These are phyloP conservation scores for Laetiporus sulphureus DNA, from an alignment of 1,284 basidiomycete genomes.

Conservation along the genomic window DNA sequence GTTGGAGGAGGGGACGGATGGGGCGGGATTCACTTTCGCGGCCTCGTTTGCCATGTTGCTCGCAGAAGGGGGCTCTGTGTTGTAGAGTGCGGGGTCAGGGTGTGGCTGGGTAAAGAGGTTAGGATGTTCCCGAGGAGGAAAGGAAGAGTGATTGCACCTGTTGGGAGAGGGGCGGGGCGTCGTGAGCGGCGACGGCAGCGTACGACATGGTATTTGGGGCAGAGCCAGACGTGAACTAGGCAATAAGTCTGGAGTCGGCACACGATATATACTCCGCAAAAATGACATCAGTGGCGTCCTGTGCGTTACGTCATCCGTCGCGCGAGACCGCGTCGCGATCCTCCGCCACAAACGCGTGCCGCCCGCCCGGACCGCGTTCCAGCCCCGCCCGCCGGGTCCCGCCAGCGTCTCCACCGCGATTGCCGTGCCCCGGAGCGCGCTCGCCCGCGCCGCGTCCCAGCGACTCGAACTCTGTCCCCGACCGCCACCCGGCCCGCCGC, in stretches of 20 bases:
- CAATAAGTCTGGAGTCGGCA: not conserved
- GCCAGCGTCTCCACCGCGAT: constrained; percentile 6
- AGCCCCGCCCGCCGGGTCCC: constrained; percentile 6
- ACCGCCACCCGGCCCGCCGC: constrained; percentile 23
- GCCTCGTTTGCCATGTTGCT: constrained; percentile 39
- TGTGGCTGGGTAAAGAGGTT: constrained; percentile 18
- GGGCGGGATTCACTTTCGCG: constrained; percentile 48
- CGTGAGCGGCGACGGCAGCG: constrained; percentile 54
- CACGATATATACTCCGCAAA: constrained; percentile 14
- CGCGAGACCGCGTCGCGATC: constrained; percentile 13
- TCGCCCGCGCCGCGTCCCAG: constrained; percentile 12
- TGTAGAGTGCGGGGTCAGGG: constrained; percentile 56
- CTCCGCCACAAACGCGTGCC: constrained; percentile 22
- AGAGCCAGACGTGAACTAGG: not conserved
- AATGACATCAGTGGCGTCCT: constrained; percentile 14
- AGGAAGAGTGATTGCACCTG: constrained; percentile 29
- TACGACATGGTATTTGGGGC: constrained; percentile 47
- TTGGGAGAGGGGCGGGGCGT: constrained; percentile 41
- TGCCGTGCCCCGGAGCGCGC: constrained; percentile 26
- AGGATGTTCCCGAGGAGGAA: not conserved
- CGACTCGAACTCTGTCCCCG: constrained; percentile 29
- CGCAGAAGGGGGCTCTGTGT: constrained; percentile 40
- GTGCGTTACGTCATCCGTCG: not conserved
- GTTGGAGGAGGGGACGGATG: constrained; percentile 41
- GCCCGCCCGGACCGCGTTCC: constrained; percentile 22